Evolutionary conservation across 208 protist species (phyloP).

Genomic region (Cochliopodium minus): DNA sequence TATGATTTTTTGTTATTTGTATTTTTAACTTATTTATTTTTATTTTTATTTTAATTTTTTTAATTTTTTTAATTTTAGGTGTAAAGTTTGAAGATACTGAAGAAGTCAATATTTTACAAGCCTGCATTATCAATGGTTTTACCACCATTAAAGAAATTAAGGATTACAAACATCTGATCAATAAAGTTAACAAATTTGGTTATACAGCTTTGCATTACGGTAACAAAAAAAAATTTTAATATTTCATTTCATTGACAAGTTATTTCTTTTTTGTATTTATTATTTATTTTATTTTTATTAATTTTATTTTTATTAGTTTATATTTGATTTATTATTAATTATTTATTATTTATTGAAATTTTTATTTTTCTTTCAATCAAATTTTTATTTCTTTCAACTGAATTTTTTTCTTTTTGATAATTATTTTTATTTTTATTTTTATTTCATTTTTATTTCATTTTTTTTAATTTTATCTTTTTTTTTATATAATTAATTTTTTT

Average conservation of each 20-base stretch:
- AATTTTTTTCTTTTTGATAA: background rate
- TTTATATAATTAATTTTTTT: background rate
- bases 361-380: background rate
- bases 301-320: background rate
- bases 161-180: too few relatives aligned
- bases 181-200: too few relatives aligned
- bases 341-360: background rate
- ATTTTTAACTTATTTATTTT: too few relatives aligned
- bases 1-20: too few relatives aligned
- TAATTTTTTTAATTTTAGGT: too few relatives aligned
- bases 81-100: too few relatives aligned
- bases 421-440: slow-evolving; percentile 1
- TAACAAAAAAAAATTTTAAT: too few relatives aligned
- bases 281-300: background rate
- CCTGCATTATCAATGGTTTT: too few relatives aligned
- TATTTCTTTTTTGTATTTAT: background rate
- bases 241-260: background rate
- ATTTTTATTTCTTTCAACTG: background rate
- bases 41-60: too few relatives aligned
- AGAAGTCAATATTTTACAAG: too few relatives aligned
- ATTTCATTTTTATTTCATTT: background rate
- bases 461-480: slow-evolving; percentile 1
- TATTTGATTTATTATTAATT: background rate
- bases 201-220: too few relatives aligned
- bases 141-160: too few relatives aligned